Percentiles rank a stretch among this genome's conserved stretches.
Evolutionary conservation across 768 basidiomycete species (phyloP).

Genomic region (Nidularia pulvinata): DNA sequence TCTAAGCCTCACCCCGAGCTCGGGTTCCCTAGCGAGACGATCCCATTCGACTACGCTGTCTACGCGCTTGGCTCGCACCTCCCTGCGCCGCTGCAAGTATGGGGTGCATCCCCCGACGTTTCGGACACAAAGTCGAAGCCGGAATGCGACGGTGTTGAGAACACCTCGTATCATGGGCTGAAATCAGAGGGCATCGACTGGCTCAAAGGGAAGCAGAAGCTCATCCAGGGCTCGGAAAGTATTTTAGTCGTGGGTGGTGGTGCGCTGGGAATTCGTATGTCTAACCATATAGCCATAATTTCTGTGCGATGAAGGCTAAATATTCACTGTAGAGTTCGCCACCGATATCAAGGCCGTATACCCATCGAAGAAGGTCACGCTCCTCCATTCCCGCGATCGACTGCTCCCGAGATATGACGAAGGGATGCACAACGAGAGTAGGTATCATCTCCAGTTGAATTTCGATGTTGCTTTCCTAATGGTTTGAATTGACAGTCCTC

Average conservation of each 20-base stretch:
- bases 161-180: constrained; percentile 30
- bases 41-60: constrained; percentile 57
- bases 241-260: constrained; percentile 74
- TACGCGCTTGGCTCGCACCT: constrained; percentile 63
- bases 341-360: constrained; percentile 59
- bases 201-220: constrained; percentile 47
- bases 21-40: constrained; percentile 26
- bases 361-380: constrained; percentile 51
- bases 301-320: not conserved
- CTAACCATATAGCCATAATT: not conserved
- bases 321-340: constrained; percentile 50
- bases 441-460: constrained; percentile 3
- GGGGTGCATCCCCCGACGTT: constrained; percentile 27
- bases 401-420: constrained; percentile 54
- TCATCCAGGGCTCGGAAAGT: constrained; percentile 41
- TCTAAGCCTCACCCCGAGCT: constrained; percentile 47
- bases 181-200: constrained; percentile 51
- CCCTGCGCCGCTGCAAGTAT: constrained; percentile 53
- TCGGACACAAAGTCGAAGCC: not conserved
- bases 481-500: constrained; percentile 20
- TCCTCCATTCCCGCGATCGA: constrained; percentile 56
- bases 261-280: constrained; percentile 70
- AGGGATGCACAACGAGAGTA: constrained; percentile 52
- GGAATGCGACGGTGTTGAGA: not conserved
- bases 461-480: not conserved